Evolutionary conservation across 257 asterid genomes (phyloP), one percentile per base, ranked within the genome.

Genomic region (Solanum etuberosum): DNA sequence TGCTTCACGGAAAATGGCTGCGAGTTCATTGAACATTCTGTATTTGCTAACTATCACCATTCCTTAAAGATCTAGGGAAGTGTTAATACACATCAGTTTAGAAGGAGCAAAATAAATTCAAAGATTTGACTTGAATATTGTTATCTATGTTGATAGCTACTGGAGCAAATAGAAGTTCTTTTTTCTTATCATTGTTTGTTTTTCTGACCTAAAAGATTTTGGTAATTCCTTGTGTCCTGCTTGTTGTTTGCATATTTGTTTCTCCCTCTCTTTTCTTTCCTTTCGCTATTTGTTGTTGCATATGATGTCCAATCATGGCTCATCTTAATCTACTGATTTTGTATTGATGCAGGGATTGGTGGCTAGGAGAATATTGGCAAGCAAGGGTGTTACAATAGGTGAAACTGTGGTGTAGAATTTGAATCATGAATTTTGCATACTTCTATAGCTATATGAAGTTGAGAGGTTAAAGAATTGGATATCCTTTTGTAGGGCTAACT

Each of bases 341-440:
- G 57, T 40, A 72, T 78, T 65, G 27, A 32, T 65, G 68, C 90
- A 85, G 90, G 87, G 18, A 65, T 88, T 77, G 86, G 68, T 76
- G 88, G 88, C 83, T 85, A 88, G 90, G 57, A 43, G 86, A 42
- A 76, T 68, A 32, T n/a, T 82, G 87, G 31, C 31, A 68, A 67
- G 25, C 67, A 80, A 63, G 48, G 85, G 72, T 76, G 51, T 84
- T 59, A 78, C 81, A 18, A 78, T 85, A 43, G 83, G 40, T 70
- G 85, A 77, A 85, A 74, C 59, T 88, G 85, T 68, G 85, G 71
- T 65, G 84, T 88, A 61, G 88, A 86, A 84, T 87, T 85, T 87
- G 84, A 88, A 85, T 85, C 78, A 71, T 88, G 90, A 88, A 85
- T 88, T 88, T 88, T 77, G 86, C 90, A 43, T 88, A 84, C 89